Conservation (phyloP, 345 rosid genomes). For the Angophora floribunda region DNA sequence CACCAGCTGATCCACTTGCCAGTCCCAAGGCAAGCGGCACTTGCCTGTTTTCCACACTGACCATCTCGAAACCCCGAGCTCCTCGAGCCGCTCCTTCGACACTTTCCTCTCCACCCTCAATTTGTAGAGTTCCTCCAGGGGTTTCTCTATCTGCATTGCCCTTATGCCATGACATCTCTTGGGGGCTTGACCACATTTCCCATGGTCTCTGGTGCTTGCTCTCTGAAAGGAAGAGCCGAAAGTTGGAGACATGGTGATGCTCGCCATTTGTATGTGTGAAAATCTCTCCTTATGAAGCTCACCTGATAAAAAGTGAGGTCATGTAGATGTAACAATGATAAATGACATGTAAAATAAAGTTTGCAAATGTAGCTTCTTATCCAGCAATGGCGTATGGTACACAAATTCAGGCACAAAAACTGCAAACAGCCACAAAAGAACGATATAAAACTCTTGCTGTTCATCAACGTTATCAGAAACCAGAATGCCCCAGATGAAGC, state of each 20-base stretch:
- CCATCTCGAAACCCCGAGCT: conserved; percentile 80
- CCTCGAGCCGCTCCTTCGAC: conserved; percentile 34
- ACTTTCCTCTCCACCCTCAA: conserved; percentile 75
- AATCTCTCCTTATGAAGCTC: neutral
- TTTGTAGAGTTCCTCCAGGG: conserved; percentile 68
- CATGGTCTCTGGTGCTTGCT: neutral
- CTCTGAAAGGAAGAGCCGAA: neutral
- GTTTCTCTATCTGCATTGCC: conserved; percentile 55
- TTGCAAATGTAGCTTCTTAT: neutral
- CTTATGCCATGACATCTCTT: conserved; percentile 13
- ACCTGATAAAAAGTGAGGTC: neutral
- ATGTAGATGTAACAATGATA: neutral
- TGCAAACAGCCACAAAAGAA: neutral
- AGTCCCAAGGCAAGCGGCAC: conserved; percentile 79
- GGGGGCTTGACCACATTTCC: neutral
- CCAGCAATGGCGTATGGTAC: neutral
- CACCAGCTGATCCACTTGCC: conserved; percentile 95
- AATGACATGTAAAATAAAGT: neutral
- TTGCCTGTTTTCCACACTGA: conserved; percentile 85
- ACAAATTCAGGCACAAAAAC: neutral
- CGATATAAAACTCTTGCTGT: neutral
- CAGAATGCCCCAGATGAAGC: neutral
- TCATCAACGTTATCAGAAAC: neutral
- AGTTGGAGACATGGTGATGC: neutral
- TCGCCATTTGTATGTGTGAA: neutral